Conservation (phyloP, 2,329 filamentous ascomycete species). For the Gliomastix tumulicola region DNA sequence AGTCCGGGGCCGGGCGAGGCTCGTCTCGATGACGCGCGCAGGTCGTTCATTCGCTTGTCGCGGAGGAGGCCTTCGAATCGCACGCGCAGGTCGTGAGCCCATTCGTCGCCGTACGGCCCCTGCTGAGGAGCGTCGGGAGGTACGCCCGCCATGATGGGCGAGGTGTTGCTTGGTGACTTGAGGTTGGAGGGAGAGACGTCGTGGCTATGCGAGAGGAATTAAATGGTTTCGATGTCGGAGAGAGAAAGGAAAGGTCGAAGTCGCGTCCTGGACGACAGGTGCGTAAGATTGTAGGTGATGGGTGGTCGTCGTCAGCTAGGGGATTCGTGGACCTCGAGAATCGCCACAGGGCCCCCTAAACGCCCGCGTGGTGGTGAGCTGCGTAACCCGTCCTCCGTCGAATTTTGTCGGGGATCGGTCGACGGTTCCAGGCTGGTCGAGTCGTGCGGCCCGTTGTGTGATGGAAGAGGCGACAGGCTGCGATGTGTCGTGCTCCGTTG, state of each 20-base stretch:
- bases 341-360: conserved; percentile 8
- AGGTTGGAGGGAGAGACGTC: not conserved
- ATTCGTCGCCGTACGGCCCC: conserved; percentile 57
- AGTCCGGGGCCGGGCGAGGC: conserved; percentile 53
- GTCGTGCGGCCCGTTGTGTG: too few species aligned
- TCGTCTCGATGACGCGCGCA: conserved; percentile 48
- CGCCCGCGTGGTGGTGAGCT: too few species aligned
- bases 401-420: too few species aligned
- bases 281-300: not conserved
- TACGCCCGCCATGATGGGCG: conserved; percentile 30
- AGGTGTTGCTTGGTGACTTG: not conserved
- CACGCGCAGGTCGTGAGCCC: conserved; percentile 71
- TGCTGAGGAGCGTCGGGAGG: conserved; percentile 16
- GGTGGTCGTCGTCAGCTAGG: conserved; percentile 8
- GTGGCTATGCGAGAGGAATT: not conserved
- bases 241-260: not conserved
- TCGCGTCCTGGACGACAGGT: not conserved
- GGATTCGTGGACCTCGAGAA: conserved; percentile 10
- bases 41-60: conserved; percentile 79
- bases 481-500: too few species aligned
- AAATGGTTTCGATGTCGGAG: not conserved
- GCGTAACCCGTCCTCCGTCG: too few species aligned
- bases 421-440: too few species aligned
- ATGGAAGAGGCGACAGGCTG: too few species aligned
- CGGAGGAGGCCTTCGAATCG: conserved; percentile 84